These are phyloP conservation scores for Calocera cornea DNA, from an alignment of 768 basidiomycete genomes.

Conservation along the genomic window DNA sequence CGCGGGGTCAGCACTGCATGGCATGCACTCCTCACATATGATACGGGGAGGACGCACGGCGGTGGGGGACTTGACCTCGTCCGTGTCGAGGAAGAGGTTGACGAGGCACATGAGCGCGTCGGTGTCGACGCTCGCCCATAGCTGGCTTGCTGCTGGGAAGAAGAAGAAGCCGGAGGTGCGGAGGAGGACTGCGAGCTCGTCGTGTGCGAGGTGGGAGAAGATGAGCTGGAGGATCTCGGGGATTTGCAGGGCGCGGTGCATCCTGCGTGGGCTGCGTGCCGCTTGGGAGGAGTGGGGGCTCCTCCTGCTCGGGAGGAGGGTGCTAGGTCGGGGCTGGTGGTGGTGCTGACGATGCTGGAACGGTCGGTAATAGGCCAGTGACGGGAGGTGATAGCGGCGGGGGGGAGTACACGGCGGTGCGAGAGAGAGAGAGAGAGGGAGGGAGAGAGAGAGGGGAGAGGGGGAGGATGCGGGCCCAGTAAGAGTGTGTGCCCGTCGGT, in stretches of 20 bases:
- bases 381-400: too few species aligned
- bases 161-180: conserved; percentile 3
- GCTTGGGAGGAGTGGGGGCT: background rate
- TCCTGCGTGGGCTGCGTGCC: background rate
- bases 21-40: background rate
- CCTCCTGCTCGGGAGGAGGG: background rate
- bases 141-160: background rate
- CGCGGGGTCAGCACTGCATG: background rate
- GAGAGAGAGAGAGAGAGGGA: too few species aligned
- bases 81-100: background rate
- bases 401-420: too few species aligned
- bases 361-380: too few species aligned
- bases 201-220: conserved; percentile 1
- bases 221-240: conserved; percentile 5
- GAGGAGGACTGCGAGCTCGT: background rate
- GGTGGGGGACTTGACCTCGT: background rate
- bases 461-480: too few species aligned
- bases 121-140: conserved; percentile 1
- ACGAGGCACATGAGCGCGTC: conserved; percentile 4
- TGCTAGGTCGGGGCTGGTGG: too few species aligned
- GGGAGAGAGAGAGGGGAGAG: too few species aligned
- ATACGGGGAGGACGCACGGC: background rate
- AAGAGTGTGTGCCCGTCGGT: too few species aligned
- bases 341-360: too few species aligned
- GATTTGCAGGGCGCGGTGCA: conserved; percentile 4